These are phyloP conservation scores for Geranium rotundifolium DNA, from an alignment of 345 rosid genomes.

Conservation along the genomic window DNA sequence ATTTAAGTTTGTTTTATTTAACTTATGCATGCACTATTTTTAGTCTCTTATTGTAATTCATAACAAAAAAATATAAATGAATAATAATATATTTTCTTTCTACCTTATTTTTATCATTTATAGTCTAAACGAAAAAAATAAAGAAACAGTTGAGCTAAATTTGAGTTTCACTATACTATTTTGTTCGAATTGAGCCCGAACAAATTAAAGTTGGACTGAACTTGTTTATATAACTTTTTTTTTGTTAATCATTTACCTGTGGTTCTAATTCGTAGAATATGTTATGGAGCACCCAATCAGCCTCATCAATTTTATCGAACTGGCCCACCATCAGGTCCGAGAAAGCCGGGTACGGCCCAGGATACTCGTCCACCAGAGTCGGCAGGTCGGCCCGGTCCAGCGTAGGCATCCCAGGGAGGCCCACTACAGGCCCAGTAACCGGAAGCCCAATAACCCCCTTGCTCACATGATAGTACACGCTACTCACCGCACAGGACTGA, in stretches of 20 bases:
- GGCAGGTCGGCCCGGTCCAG: slow-evolving; percentile 52
- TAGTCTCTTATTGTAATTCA: too few relatives aligned
- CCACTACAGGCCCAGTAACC: slow-evolving; percentile 4
- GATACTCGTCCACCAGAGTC: slow-evolving; percentile 27
- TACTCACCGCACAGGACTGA: slow-evolving; percentile 50
- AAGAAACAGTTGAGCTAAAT: too few relatives aligned
- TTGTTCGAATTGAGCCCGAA: too few relatives aligned
- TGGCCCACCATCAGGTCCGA: slow-evolving; percentile 40
- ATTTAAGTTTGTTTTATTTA: too few relatives aligned
- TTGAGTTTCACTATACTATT: too few relatives aligned
- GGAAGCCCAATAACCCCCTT: slow-evolving; percentile 33
- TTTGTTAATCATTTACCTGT: slow-evolving; percentile 30
- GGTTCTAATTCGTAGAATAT: slow-evolving; percentile 35
- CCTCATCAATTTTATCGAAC: slow-evolving; percentile 32
- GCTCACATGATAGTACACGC: slow-evolving; percentile 31
- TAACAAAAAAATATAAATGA: too few relatives aligned
- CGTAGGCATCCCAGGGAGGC: slow-evolving; percentile 25
- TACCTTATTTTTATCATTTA: too few relatives aligned
- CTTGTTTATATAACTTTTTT: too few relatives aligned
- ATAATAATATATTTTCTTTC: too few relatives aligned
- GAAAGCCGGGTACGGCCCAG: slow-evolving; percentile 38
- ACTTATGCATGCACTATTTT: too few relatives aligned
- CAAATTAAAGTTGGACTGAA: too few relatives aligned
- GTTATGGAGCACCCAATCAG: slow-evolving; percentile 35
- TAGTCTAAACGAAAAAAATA: too few relatives aligned